Base-by-base conservation (phyloP, 495 filamentous ascomycete species). In the Xanthoparmelia taractica region DNA sequence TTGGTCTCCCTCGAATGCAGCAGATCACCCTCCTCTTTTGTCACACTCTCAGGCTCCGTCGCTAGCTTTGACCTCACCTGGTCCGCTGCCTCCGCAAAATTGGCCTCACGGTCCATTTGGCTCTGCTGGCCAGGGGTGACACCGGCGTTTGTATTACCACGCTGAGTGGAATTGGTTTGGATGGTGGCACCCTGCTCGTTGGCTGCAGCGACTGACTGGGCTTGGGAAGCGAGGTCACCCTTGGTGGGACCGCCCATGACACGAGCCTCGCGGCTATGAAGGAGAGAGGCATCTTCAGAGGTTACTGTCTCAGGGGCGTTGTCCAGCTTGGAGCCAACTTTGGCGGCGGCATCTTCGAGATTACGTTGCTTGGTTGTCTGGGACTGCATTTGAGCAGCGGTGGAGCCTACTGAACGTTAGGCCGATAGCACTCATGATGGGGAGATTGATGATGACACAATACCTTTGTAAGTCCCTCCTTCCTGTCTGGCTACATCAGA, bases 331-430 rank as follows among this genome's bases (percentile, higher is more conserved):
- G 54, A 31, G 33, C 23, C 57, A 33, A 69, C 59, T 33, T 59
- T 23, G 25, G 57, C 50, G 34, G 61, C 55, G 6, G 38, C 56
- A 20, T 62, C 31, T 41, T 67, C 59, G 29, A 58, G 50, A 37
- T 71, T 72, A 18, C 64, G 64, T 52, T 67, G 59, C 36, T 71
- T 69, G 50, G 67, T 65, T n/a, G 71, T 52, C 34, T 73, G 47
- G 47, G 66, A 70, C 57, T 75, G 73, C 69, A 75, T 70, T 67
- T 73, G 69, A 15, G 72, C 72, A n/a, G 73, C 65, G 23, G 65
- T 66, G 10, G 71, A 73, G 56, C 65, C 67, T 69, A n/a, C 4
- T 31, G 18, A 17, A 33, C n/a, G 33, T 66, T 13, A 59, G 52
- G 15, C n/a, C 12, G 40, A 33, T 17, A 37, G 10, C 40, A 40